Base-by-base conservation (phyloP, 2,329 filamentous ascomycete genomes). In the Mollisiaceae sp. region DNA sequence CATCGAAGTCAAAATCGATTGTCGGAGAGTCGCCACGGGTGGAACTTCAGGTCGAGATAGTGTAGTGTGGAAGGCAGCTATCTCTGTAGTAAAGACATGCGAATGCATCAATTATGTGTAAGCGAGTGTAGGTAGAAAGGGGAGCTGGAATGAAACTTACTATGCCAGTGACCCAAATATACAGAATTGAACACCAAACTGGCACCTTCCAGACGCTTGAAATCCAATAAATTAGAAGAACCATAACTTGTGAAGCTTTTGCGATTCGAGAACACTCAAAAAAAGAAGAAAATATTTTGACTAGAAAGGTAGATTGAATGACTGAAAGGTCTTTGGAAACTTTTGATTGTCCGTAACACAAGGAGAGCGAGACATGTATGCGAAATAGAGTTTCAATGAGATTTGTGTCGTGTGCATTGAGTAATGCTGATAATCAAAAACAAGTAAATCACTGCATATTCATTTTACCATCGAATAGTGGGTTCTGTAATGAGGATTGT, bases 71-170 rank as follows among this genome's bases (percentile, higher is more conserved):
- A n/a, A 87, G 77, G 22, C 77, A 74, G 36, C 54, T 56, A 38
- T 90, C 85, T 60, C 86, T 89, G 82, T 91, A 89, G 77, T 91
- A 89, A 18, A 91, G 86, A 77, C 89, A 91, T 52, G 89, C 91
- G 74, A 91, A 91, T 69, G 87, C 87, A n/a, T 91, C 87, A 86
- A 43, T 66, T 35, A n/a, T 35, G 32, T 39, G 35, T 32, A 43
- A 41, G 15, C 18, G 41, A 22, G 45, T 22, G n/a, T 22, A 27
- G 24, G n/a, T 22, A 27, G 24, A 20, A 50, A 20, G 6, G n/a
- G 22, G n/a, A 59, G 56, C 45, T 24, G 45, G 8, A 24, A 9
- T n/a, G 15, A 50, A 27, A 79, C 82, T 71, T 79, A 86, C 83
- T 81, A 50, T 90, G 81, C 87, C 87, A 91, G 79, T 90, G 85